Evolutionary conservation across 257 asterid genomes (phyloP).

Genomic region (Eustoma russellianum): DNA sequence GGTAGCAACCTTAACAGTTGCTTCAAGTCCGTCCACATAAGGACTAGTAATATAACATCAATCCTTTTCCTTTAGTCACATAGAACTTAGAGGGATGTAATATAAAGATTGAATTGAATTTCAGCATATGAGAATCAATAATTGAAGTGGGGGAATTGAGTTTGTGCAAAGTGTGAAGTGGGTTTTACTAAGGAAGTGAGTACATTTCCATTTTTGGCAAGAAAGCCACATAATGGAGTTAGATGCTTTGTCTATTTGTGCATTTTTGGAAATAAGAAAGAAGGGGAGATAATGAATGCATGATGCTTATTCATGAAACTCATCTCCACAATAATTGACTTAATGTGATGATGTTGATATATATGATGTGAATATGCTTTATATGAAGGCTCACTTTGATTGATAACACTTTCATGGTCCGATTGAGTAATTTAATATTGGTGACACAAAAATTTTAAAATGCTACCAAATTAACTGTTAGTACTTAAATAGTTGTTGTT

Average conservation of each 20-base stretch:
- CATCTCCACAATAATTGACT: conserved; percentile 8
- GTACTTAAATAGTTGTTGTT: too few relatives aligned
- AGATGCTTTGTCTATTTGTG: conserved; percentile 1
- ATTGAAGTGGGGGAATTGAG: conserved; percentile 6
- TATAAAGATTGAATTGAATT: not conserved
- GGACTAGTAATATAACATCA: not conserved
- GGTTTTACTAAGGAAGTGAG: conserved; percentile 2
- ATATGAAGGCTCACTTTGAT: too few relatives aligned
- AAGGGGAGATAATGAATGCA: not conserved
- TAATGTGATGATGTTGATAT: not conserved
- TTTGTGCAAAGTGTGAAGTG: not conserved
- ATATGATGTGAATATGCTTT: conserved; percentile 1
- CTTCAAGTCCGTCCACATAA: too few relatives aligned
- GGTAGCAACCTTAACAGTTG: too few relatives aligned
- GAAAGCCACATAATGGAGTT: not conserved
- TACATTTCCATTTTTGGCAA: conserved; percentile 7
- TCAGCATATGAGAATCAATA: conserved; percentile 23
- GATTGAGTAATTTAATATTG: too few relatives aligned
- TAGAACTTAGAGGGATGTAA: conserved; percentile 7
- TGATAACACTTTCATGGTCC: too few relatives aligned
- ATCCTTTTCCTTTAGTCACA: not conserved
- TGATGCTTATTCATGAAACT: conserved; percentile 3
- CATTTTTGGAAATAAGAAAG: not conserved
- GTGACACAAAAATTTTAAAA: too few relatives aligned
- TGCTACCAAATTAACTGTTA: too few relatives aligned